Percentiles rank a stretch among this genome's conserved stretches.
Conservation (phyloP, 2,329 filamentous ascomycete species). For the Diaporthe batatas region DNA sequence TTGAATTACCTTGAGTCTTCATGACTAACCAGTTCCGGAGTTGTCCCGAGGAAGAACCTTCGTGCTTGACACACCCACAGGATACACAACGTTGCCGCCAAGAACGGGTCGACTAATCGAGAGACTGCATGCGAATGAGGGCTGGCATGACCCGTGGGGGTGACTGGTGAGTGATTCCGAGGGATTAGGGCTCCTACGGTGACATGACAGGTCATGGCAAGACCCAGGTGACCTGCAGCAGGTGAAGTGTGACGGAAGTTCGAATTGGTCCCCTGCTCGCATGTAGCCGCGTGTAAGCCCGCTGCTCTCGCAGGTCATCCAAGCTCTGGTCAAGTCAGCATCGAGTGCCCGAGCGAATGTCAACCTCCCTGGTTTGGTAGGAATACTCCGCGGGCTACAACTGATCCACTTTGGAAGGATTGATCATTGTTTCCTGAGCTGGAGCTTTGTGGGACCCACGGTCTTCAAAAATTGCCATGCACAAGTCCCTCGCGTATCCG, state of each 20-base stretch:
- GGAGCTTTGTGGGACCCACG: no score
- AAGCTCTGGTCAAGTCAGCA: background rate
- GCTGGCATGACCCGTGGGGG: background rate
- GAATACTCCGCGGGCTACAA: background rate
- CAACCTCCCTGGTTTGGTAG: conserved; percentile 12
- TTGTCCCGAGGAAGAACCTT: conserved; percentile 1
- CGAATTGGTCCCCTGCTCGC: background rate
- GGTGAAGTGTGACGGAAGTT: background rate
- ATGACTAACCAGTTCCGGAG: background rate
- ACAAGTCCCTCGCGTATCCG: background rate
- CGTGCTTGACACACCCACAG: background rate
- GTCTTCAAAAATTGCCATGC: background rate
- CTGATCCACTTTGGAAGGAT: background rate
- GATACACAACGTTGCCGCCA: background rate
- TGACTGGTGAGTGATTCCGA: background rate
- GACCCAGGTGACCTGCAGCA: background rate
- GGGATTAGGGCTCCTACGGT: background rate
- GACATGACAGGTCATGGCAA: background rate
- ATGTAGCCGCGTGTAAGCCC: background rate
- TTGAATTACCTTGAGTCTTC: background rate
- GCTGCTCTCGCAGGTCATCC: background rate
- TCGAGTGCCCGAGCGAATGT: background rate
- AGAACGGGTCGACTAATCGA: background rate
- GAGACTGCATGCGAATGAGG: background rate
- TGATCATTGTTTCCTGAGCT: background rate